Evolutionary conservation across 2,329 filamentous ascomycete genomes (phyloP), one percentile per base, ranked within the genome.

Genomic region (Chaetomium strumarium): DNA sequence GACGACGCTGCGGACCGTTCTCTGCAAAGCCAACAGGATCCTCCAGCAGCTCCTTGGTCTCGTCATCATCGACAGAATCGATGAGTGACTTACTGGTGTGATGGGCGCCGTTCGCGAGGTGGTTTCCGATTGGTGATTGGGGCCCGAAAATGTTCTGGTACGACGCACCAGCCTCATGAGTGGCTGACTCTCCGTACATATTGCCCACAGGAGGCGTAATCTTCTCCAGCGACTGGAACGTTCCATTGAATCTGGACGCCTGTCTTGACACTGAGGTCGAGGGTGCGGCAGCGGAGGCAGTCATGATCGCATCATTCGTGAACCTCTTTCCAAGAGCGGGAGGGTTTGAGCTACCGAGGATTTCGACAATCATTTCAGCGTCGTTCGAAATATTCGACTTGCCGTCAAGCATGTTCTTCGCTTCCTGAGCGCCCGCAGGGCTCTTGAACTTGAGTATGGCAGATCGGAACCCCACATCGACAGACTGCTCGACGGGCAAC

Each of bases 11-110:
- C 55, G 77, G 71, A 2, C 83, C 85, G 62, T 83, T 88, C 62
- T 91, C 85, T 10, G 87, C 88, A 64, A 84, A 90, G 9, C 80
- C 84, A 40, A 88, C 76, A 0, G 86, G 82, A 50, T 90, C 83
- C 53, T 85, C 85, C 42, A 90, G 74, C n/a, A 90, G 73, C 60
- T 84, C 79, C 33, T 77, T 81, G 2, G 86, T 87, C 64, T 89
- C 86, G 46, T 90, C 86, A 57, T 86, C 83, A 46, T 83, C 79
- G 29, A 80, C 81, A 14, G 78, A 77, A 62, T 85, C 81, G 67
- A 90, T 90, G 46, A 90, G 72, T 2, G 82, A 80, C 68, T 89
- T 90, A 60, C 86, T 84, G 2, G 81, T 79, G 36, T 80, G 74
- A 52, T 81, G 76, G 14, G 74, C 70, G 46, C 77, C 75, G 55